Percentiles rank a stretch among this genome's conserved stretches.
phyloP scores from a whole-genome alignment of 2,329 filamentous ascomycete genomes.

The Rhinocladiella similis region DNA sequence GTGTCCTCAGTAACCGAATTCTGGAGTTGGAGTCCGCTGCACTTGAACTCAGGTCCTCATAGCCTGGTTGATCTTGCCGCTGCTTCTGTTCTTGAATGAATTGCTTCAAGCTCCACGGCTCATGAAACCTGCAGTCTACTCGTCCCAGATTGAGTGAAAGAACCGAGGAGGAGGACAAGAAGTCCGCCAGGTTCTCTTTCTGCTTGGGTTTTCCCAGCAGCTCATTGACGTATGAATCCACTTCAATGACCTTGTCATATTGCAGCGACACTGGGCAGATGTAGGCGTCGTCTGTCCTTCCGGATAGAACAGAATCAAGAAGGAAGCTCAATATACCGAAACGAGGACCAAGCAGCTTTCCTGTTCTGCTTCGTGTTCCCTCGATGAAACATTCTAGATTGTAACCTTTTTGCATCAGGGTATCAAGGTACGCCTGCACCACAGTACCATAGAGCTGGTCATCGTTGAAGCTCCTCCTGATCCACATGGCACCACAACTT shows the following conservation, averaged over 20 bases:
- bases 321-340: slow-evolving; percentile 94
- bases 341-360: slow-evolving; percentile 90
- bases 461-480: slow-evolving; percentile 86
- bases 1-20: slow-evolving; percentile 74
- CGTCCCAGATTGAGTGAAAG: slow-evolving; percentile 84
- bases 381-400: slow-evolving; percentile 99
- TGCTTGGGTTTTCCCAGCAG: slow-evolving; percentile 91
- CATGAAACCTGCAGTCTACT: slow-evolving; percentile 93
- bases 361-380: slow-evolving; percentile 86
- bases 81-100: slow-evolving; percentile 78
- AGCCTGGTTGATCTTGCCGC: slow-evolving; percentile 42
- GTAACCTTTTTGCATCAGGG: slow-evolving; percentile 81
- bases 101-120: slow-evolving; percentile 85
- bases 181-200: slow-evolving; percentile 88
- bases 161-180: slow-evolving; percentile 85
- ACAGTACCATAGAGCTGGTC: slow-evolving; percentile 86
- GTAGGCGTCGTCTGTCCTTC: slow-evolving; percentile 83
- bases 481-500: slow-evolving; percentile 69
- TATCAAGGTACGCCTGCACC: slow-evolving; percentile 97
- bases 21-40: slow-evolving; percentile 44
- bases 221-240: slow-evolving; percentile 93
- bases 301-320: slow-evolving; percentile 84
- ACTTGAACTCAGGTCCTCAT: slow-evolving; percentile 41
- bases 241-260: slow-evolving; percentile 98
- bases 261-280: slow-evolving; percentile 96